Percentiles rank a stretch among this genome's conserved stretches.
phyloP scores from a whole-genome alignment of 768 basidiomycete species.

The Naganishia kalamii region DNA sequence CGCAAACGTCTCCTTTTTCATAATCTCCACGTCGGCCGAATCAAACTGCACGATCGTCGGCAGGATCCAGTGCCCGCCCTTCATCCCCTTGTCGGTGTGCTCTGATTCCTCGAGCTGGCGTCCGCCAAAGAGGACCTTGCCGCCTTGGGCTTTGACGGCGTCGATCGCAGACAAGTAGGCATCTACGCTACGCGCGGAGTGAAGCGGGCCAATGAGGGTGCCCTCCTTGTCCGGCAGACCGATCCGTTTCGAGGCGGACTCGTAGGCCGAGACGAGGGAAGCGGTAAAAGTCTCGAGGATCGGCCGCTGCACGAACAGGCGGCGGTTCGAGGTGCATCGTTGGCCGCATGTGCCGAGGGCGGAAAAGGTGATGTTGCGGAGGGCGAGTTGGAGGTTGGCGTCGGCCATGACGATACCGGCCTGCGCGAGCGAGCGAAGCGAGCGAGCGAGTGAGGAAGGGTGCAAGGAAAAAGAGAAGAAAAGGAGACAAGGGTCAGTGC shows the following conservation, averaged over 20 bases:
- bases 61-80: conserved; percentile 77
- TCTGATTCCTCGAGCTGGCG: conserved; percentile 44
- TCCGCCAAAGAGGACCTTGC: conserved; percentile 72
- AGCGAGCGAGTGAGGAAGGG: conserved; percentile 1
- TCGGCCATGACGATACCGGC: conserved; percentile 89
- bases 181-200: conserved; percentile 62
- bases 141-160: conserved; percentile 59
- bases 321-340: conserved; percentile 80
- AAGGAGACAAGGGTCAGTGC: neutral
- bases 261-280: conserved; percentile 67
- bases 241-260: conserved; percentile 54
- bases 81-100: conserved; percentile 49
- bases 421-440: conserved; percentile 42
- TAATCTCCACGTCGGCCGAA: conserved; percentile 24
- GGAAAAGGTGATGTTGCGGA: conserved; percentile 86
- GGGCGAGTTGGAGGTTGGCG: conserved; percentile 81
- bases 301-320: conserved; percentile 77
- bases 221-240: conserved; percentile 74
- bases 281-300: conserved; percentile 71
- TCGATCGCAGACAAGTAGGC: conserved; percentile 61
- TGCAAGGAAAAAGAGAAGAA: conserved; percentile 15
- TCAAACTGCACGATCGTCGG: conserved; percentile 66
- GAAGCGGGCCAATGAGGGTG: conserved; percentile 82
- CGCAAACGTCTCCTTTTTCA: conserved; percentile 64
- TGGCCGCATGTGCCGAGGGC: conserved; percentile 71